Percentiles rank a stretch among this genome's conserved stretches.
These are phyloP conservation scores for Polytrichum commune DNA, from an alignment of 225 moss, liverwort and hornwort species.

Conservation along the genomic window DNA sequence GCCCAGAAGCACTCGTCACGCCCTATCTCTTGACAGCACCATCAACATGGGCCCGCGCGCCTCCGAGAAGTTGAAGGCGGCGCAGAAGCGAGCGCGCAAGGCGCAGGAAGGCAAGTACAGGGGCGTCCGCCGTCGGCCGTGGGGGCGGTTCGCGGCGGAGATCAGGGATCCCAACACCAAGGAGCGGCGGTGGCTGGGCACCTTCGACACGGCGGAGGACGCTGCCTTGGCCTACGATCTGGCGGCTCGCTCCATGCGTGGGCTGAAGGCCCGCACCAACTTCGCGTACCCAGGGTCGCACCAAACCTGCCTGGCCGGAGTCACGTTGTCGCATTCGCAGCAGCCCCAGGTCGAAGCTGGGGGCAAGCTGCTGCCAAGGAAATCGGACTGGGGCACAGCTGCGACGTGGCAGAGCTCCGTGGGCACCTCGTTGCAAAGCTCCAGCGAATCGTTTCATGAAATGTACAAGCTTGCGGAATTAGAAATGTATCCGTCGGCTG, in stretches of 20 bases:
- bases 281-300: constrained; percentile 7
- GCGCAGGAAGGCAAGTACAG: constrained; percentile 38
- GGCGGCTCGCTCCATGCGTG: constrained; percentile 13
- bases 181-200: constrained; percentile 50
- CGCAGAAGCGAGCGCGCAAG: constrained; percentile 34
- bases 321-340: not conserved
- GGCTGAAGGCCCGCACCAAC: constrained; percentile 8
- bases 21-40: not conserved
- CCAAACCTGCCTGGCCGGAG: constrained; percentile 5
- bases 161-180: constrained; percentile 55
- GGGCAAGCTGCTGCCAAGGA: not conserved
- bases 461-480: too few relatives aligned
- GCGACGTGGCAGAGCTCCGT: too few relatives aligned
- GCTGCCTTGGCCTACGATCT: constrained; percentile 12
- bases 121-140: constrained; percentile 40
- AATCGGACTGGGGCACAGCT: constrained; percentile 4
- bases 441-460: too few relatives aligned
- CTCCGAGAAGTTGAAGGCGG: constrained; percentile 2
- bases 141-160: constrained; percentile 57
- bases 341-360: not conserved
- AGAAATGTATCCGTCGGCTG: too few relatives aligned
- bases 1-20: constrained; percentile 8
- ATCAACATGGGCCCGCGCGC: not conserved
- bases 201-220: constrained; percentile 33
- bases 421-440: too few relatives aligned